Percentiles rank a stretch among this genome's conserved stretches.
Conservation (phyloP, 176 grass and related monocot genomes). For the Eragrostis nindensis region DNA sequence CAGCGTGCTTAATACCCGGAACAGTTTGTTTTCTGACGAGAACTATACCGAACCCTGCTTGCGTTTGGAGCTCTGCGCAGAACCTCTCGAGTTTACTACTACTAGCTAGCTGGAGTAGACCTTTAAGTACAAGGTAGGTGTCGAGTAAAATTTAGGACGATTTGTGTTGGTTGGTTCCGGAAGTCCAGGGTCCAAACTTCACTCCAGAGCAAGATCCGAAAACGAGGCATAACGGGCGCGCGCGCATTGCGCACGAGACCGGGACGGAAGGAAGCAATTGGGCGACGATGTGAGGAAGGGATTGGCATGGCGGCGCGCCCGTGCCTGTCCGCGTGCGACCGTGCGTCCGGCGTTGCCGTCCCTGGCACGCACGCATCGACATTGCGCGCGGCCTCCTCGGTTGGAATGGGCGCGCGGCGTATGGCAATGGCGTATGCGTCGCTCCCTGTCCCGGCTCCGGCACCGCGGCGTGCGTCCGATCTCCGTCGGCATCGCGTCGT, state of each 20-base stretch:
- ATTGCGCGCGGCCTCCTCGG: not conserved
- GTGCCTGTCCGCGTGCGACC: not conserved
- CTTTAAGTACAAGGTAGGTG: too few relatives aligned
- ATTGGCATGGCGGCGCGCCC: too few relatives aligned
- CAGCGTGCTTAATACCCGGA: not conserved
- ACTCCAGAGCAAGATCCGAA: not conserved
- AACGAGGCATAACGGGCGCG: not conserved
- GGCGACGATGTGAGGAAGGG: not conserved
- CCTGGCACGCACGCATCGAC: constrained; percentile 17
- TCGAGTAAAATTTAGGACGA: not conserved
- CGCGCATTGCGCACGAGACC: not conserved
- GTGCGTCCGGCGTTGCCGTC: not conserved
- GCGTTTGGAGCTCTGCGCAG: too few relatives aligned
- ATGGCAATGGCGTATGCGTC: not conserved
- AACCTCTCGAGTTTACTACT: not conserved
- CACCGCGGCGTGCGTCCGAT: not conserved
- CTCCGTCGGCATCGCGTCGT: not conserved
- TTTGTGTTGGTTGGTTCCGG: not conserved
- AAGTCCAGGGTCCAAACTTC: not conserved
- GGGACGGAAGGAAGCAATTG: not conserved
- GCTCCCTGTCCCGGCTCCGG: not conserved
- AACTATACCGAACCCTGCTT: not conserved
- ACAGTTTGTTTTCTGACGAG: not conserved
- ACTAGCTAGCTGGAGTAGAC: too few relatives aligned
- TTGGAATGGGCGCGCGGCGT: not conserved